A percentile compares a stretch with the other conserved stretches of the same genome.
phyloP scores from a whole-genome alignment of 768 basidiomycete species.

The Russula sp. region DNA sequence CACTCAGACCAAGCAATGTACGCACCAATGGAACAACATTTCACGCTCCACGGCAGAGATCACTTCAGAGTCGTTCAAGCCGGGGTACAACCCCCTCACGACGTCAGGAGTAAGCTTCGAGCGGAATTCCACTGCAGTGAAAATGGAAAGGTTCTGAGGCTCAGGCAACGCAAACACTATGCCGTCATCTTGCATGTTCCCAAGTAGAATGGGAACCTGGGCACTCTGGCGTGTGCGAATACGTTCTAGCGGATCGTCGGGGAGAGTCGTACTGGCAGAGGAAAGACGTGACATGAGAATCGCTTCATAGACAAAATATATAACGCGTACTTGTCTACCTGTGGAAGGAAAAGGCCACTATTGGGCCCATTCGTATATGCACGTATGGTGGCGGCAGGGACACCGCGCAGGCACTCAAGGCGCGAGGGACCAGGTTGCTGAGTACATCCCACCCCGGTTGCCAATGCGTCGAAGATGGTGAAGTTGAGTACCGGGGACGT shows the following conservation, averaged over 20 bases:
- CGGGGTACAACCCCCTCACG: not conserved
- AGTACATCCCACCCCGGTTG: slow-evolving; percentile 16
- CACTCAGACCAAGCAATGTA: not conserved
- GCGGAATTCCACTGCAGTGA: not conserved
- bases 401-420: slow-evolving; percentile 22
- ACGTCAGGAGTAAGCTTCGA: not conserved
- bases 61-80: not conserved
- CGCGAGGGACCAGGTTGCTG: slow-evolving; percentile 21
- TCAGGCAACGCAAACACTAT: not conserved
- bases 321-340: slow-evolving; percentile 7
- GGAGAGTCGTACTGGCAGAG: not conserved
- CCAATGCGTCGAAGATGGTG: slow-evolving; percentile 1
- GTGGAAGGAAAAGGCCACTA: not conserved
- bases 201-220: not conserved
- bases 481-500: not conserved
- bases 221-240: not conserved
- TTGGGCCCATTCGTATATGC: slow-evolving; percentile 13
- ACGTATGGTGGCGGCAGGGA: slow-evolving; percentile 21
- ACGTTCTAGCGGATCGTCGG: not conserved
- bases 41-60: slow-evolving; percentile 4
- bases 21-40: slow-evolving; percentile 5
- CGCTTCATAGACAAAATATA: not conserved
- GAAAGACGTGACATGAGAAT: not conserved
- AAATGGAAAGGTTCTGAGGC: not conserved
- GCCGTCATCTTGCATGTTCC: slow-evolving; percentile 5